Evolutionary conservation across 1,284 basidiomycete species (phyloP).

Genomic region (Cryptococcus sp.): DNA sequence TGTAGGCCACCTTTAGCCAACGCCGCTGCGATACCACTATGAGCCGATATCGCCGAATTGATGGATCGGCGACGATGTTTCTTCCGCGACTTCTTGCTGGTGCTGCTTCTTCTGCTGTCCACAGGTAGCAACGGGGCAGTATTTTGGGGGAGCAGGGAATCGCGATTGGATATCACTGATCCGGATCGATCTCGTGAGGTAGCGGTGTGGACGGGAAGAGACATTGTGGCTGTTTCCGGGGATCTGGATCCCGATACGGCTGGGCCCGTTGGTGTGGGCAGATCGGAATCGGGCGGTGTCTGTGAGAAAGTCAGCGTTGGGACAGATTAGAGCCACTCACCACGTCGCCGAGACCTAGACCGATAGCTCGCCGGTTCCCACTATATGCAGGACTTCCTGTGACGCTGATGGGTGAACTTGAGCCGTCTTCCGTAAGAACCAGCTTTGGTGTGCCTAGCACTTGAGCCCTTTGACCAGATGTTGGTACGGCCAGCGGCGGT

Average conservation of each 20-base stretch:
- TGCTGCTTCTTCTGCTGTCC: conserved; percentile 17
- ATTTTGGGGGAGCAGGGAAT: conserved; percentile 6
- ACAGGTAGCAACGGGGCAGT: conserved; percentile 17
- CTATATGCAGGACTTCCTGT: conserved; percentile 17
- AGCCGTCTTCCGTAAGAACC: conserved; percentile 39
- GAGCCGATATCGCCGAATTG: conserved; percentile 27
- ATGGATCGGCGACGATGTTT: conserved; percentile 31
- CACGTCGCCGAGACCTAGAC: conserved; percentile 20
- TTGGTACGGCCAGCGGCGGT: conserved; percentile 9
- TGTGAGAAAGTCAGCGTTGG: no score
- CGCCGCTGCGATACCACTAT: conserved; percentile 36
- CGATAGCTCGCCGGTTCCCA: conserved; percentile 3
- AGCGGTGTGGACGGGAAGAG: no score
- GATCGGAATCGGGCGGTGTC: no score
- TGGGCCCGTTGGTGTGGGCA: no score
- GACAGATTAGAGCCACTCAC: not conserved
- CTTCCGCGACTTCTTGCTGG: conserved; percentile 22
- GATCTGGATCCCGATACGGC: no score
- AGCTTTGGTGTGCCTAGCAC: conserved; percentile 37
- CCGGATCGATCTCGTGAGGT: no score
- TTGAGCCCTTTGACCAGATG: conserved; percentile 2
- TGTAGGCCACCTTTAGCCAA: conserved; percentile 41
- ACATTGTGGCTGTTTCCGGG: no score
- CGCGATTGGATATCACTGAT: no score
- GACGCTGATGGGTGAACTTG: conserved; percentile 33